Evolutionary conservation across 306 rosid species (phyloP), one percentile per base, ranked within the genome.

Genomic region (Gastrolobium bilobum): DNA sequence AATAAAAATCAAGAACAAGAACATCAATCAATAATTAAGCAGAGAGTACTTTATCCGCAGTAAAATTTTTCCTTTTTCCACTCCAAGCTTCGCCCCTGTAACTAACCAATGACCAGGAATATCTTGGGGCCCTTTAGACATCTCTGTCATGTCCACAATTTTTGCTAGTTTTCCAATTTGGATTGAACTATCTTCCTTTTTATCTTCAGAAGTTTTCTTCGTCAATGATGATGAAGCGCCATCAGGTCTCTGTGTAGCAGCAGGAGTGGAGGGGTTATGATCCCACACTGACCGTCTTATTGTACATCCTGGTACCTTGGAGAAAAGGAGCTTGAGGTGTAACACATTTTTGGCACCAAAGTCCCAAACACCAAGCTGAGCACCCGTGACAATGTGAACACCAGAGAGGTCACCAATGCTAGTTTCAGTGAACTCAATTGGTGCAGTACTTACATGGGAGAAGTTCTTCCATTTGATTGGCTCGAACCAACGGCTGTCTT

Each of bases 401-500:
- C 99, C 99, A 30, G 98, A 93, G 54, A 96, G 95, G 89, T 96
- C 98, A 1, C 99, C 99, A 3, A 96, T 96, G 82, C 84, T 87
- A 30, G 97, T 88, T 74, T 93, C 99, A 4, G 93, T 86, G 70
- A 86, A 85, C 86, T 95, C 98, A 58, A 95, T 96, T 1, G 98
- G 99, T 15, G 99, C 98, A 2, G 99, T 96, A 90, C 99, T 96
- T 68, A 96, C 99, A 14, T 96, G 98, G 73, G 99, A 96, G 89
- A 96, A 96, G 86, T 91, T 96, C 89, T 96, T 96, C 99, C 99
- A 96, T 80, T 96, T 96, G 84, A 96, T 96, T 9, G 98, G 94
- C 66, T 96, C 99, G 14, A 96, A 96, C 99, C 99, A 96, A 58
- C 98, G 97, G 83, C 99, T 96, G 73, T 96, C 99, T 87, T 96